Evolutionary conservation across 768 basidiomycete species (phyloP), one percentile per base, ranked within the genome.

Genomic region (Suillus subaureus): DNA sequence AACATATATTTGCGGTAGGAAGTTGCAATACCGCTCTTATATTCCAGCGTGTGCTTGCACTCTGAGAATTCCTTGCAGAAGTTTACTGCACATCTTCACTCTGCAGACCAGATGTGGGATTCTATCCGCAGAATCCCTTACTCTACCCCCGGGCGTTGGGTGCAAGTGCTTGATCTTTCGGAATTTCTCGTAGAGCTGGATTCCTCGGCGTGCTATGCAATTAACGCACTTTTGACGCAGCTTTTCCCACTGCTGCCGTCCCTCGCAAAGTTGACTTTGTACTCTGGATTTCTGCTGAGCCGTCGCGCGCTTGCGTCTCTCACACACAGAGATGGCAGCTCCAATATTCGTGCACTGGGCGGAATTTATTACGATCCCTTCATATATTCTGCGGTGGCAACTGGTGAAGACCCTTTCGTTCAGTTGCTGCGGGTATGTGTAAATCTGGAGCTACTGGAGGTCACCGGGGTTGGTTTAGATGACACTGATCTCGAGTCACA

Each of bases 141-240:
- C 71, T 96, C 94, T 5, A 85, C 90, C 0, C 95, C 95, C 2
- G 95, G 95, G 35, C 84, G 95, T 73, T 96, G 93, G 91, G 87
- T 97, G 1, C 90, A 89, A 65, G 76, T 74, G 12, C 81, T 97
- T 28, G 90, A 97, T 75, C 78, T 97, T 7, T 88, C 91, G 6
- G 75, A 78, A 26, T 69, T 92, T 40, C 69, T 74, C 52, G 81
- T 79, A 69, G 72, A 71, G 55, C 79, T 83, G 31, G 79, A 82
- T 68, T 76, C 81, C 11, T 69, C 64, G 43, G 83, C 89, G 61
- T 79, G 83, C 31, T 81, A 89, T 58, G 70, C 73, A 23, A 74
- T 90, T 11, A 93, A 94, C 75, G 83, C 85, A 12, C 77, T 89
- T 43, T 82, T 94, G 35, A 86, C 86, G 15, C 77, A 75, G 35